phyloP scores from a whole-genome alignment of 352 stramenopile genomes.

The Pythium apleroticum region DNA sequence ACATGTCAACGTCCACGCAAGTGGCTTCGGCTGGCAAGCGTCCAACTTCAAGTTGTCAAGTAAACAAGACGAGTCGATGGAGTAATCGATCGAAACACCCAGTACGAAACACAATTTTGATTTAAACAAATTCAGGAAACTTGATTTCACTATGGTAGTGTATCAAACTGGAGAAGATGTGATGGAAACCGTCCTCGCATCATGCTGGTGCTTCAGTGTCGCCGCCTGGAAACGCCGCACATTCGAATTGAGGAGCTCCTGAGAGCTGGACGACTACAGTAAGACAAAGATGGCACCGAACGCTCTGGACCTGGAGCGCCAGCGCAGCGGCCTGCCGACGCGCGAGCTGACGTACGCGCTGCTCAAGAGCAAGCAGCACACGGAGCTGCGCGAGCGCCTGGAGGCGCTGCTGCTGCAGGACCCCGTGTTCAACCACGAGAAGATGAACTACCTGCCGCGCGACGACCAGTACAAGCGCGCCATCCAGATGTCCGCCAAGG shows the following conservation, averaged over 20 bases:
- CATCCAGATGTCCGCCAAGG: slow-evolving; percentile 52
- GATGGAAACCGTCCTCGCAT: slow-evolving; percentile 3
- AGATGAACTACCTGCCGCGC: slow-evolving; percentile 72
- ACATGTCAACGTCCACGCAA: background rate
- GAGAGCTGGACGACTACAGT: background rate
- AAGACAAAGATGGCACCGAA: background rate
- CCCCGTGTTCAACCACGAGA: slow-evolving; percentile 52
- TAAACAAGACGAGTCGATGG: slow-evolving; percentile 14
- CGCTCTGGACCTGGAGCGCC: slow-evolving; percentile 37
- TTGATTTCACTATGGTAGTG: background rate
- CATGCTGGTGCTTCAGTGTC: background rate
- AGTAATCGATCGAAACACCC: slow-evolving; percentile 7
- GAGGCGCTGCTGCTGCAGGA: slow-evolving; percentile 59
- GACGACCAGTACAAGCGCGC: slow-evolving; percentile 58
- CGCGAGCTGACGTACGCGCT: slow-evolving; percentile 69
- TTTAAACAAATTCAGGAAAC: background rate
- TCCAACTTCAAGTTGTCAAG: slow-evolving; percentile 30
- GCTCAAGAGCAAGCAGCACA: slow-evolving; percentile 46
- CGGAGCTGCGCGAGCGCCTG: slow-evolving; percentile 57
- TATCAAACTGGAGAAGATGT: background rate
- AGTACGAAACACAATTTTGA: slow-evolving; percentile 5
- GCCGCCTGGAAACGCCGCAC: background rate
- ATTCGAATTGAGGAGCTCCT: slow-evolving; percentile 1
- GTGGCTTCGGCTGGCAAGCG: background rate
- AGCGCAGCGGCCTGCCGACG: slow-evolving; percentile 40